Evolutionary conservation across 2,329 filamentous ascomycete species (phyloP), one percentile per base, ranked within the genome.

Genomic region (Celoporthe dispersa): DNA sequence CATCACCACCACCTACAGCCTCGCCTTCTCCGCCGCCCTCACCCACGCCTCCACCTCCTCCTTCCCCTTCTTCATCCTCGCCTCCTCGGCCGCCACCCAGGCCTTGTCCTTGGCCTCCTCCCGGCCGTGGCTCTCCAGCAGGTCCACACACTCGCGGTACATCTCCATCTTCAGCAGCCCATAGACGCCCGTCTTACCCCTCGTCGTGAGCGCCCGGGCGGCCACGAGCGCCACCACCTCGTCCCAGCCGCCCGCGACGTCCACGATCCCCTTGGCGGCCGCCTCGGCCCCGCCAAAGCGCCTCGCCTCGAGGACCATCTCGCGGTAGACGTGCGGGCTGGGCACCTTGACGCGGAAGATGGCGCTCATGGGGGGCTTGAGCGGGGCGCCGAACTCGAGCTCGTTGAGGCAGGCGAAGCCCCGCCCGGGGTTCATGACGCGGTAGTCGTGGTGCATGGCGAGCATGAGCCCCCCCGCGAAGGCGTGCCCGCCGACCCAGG

Each of bases 391-490:
- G 72, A 96, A 91, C 74, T 94, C 90, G 19, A 96, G 84, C 81
- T 96, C 93, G 79, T 95, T 95, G 74, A 96, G 82, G 80, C 93
- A 95, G 53, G 92, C 79, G 80, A 89, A 94, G n/a, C 93, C 93
- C 28, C 86, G 84, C 1, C 84, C 77, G 0, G 90, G 87, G 76
- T 91, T 91, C 82, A 93, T 92, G 74, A 96, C 85, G 37, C 93
- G 88, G 82, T 96, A 96, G 81, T 95, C 92, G 80, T 94, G 92
- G 80, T 92, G 89, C 87, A 94, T 92, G 70, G 92, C 88, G 12
- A 92, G 83, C 90, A 96, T 94, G 71, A 94, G 83, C n/a, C 92
- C 93, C 61, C 88, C 93, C 7, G 93, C 93, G 78, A 94, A 96
- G 68, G 90, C 89, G 79, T 97, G 93, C 31, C 93, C 93, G 75